Conservation (phyloP, 257 asterid genomes). For the Knoxia roxburghii region DNA sequence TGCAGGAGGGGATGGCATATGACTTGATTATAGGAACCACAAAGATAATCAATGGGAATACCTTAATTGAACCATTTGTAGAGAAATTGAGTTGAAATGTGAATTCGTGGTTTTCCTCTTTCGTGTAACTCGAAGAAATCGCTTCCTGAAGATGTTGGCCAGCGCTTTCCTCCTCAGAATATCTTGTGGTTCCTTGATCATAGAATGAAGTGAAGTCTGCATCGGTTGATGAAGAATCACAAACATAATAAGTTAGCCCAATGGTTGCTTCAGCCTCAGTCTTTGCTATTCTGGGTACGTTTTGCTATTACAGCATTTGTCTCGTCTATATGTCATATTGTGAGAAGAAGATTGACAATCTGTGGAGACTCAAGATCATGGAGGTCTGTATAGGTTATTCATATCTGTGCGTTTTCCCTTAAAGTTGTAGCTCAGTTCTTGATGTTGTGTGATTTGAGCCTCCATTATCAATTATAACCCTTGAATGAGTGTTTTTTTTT, state of each 20-base stretch:
- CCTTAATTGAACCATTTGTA: constrained; percentile 58
- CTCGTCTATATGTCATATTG: background rate
- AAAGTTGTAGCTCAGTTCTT: background rate
- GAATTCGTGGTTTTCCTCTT: background rate
- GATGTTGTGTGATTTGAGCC: background rate
- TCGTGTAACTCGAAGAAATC: background rate
- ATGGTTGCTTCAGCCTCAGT: background rate
- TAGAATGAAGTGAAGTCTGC: background rate
- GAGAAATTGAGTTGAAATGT: constrained; percentile 41
- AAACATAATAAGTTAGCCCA: too few species aligned
- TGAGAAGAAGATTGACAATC: background rate
- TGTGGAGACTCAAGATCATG: background rate
- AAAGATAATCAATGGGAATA: constrained; percentile 60
- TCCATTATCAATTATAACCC: too few species aligned
- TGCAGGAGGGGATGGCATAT: constrained; percentile 89
- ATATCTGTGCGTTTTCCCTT: too few species aligned
- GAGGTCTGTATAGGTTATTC: too few species aligned
- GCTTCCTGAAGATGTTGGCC: constrained; percentile 4
- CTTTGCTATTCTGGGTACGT: background rate
- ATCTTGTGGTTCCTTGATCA: background rate
- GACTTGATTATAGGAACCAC: constrained; percentile 88
- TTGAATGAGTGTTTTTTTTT: too few species aligned
- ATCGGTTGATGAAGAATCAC: too few species aligned
- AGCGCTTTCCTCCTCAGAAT: background rate
- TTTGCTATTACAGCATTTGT: too few species aligned